These are phyloP conservation scores for Sugiyamaella smithiae DNA, from an alignment of 805 yeast species.

Conservation along the genomic window DNA sequence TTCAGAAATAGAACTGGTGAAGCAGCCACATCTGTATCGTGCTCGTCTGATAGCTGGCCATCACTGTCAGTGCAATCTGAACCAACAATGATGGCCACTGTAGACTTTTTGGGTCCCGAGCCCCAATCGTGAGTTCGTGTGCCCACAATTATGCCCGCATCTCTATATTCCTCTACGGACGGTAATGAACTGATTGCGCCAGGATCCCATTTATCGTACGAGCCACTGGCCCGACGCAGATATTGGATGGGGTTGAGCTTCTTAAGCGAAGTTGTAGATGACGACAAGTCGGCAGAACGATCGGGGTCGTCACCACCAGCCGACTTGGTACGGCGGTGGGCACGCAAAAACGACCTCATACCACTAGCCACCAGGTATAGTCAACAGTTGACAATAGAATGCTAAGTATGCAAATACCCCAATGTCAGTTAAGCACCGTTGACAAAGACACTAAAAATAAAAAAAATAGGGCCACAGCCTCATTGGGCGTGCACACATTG, in stretches of 20 bases:
- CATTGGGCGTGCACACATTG: background rate
- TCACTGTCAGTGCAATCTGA: background rate
- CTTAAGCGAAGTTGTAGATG: slow-evolving; percentile 19
- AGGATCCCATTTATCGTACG: slow-evolving; percentile 18
- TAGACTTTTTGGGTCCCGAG: background rate
- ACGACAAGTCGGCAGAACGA: slow-evolving; percentile 4
- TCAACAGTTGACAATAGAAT: too few species aligned
- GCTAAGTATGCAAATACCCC: too few species aligned
- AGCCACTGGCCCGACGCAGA: slow-evolving; percentile 21
- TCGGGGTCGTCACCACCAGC: slow-evolving; percentile 5
- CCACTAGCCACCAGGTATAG: too few species aligned
- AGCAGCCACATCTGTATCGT: background rate
- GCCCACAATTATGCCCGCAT: slow-evolving; percentile 39
- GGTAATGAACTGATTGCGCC: slow-evolving; percentile 18
- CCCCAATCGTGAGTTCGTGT: slow-evolving; percentile 54
- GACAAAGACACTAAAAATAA: slow-evolving; percentile 1
- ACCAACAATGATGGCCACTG: too few species aligned
- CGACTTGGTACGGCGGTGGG: slow-evolving; percentile 2
- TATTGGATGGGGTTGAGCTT: slow-evolving; percentile 22
- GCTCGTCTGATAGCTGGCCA: background rate
- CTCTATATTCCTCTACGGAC: slow-evolving; percentile 23
- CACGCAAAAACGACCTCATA: slow-evolving; percentile 19
- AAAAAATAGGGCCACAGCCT: background rate
- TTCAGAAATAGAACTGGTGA: background rate
- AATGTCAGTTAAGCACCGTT: too few species aligned